These are phyloP conservation scores for Starmerella cellae DNA, from an alignment of 805 yeast species.

Conservation along the genomic window DNA sequence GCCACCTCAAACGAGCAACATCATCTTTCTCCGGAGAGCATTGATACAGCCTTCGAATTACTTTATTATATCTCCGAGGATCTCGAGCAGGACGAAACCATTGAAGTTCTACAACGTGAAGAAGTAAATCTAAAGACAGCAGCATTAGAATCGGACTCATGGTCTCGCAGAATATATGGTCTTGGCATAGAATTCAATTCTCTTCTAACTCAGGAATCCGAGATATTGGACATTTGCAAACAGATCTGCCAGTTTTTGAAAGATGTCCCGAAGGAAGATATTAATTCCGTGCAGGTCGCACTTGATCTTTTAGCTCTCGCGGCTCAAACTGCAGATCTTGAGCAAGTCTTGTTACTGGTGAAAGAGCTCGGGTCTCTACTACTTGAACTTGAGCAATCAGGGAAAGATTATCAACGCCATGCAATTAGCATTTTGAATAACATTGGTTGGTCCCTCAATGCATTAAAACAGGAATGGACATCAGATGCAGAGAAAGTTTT, in stretches of 20 bases:
- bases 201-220: conserved; percentile 6
- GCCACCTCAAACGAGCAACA: background rate
- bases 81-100: conserved; percentile 12
- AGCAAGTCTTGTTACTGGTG: conserved; percentile 9
- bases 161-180: conserved; percentile 21
- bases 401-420: conserved; percentile 39
- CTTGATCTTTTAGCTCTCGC: conserved; percentile 53
- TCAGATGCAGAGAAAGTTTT: conserved; percentile 21
- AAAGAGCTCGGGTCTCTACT: conserved; percentile 26
- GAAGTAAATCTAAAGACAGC: background rate
- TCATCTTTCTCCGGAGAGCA: background rate
- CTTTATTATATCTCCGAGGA: conserved; percentile 26
- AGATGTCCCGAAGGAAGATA: conserved; percentile 16
- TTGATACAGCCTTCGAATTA: conserved; percentile 23
- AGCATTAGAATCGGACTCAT: background rate
- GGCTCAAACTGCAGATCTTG: conserved; percentile 16
- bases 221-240: conserved; percentile 6
- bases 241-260: conserved; percentile 5
- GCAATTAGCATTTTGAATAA: conserved; percentile 60
- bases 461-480: conserved; percentile 29
- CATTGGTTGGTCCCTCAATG: conserved; percentile 22
- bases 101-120: conserved; percentile 2
- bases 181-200: conserved; percentile 24
- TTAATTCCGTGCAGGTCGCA: conserved; percentile 55
- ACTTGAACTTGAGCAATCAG: conserved; percentile 8